Percentiles rank a stretch among this genome's conserved stretches.
phyloP scores from a whole-genome alignment of 352 stramenopile species.

The Phytophthora chlamydospora region DNA sequence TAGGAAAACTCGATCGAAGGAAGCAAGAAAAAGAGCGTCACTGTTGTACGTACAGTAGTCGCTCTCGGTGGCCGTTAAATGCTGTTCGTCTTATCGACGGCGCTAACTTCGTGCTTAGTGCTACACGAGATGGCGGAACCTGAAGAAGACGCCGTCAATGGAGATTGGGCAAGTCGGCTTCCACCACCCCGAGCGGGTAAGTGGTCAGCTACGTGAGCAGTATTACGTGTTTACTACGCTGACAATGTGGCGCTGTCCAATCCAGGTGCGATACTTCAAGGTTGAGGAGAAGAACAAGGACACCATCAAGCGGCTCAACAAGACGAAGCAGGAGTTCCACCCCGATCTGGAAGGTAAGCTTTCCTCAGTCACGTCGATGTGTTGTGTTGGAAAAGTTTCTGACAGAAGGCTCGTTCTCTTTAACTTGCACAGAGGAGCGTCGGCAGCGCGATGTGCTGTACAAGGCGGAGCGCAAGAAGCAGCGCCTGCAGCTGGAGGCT shows the following conservation, averaged over 20 bases:
- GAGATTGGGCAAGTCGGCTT: constrained; percentile 92
- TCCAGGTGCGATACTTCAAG: constrained; percentile 68
- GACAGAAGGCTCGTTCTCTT: constrained; percentile 44
- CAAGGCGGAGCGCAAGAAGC: constrained; percentile 75
- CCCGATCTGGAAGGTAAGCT: constrained; percentile 76
- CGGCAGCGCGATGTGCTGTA: constrained; percentile 71
- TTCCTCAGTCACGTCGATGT: neutral
- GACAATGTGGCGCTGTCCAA: neutral
- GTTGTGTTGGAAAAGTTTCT: constrained; percentile 13
- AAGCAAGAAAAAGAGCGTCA: constrained; percentile 91
- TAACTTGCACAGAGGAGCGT: constrained; percentile 52
- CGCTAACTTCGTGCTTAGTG: constrained; percentile 47
- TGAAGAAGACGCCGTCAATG: constrained; percentile 92
- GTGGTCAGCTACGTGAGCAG: neutral
- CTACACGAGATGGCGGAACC: constrained; percentile 94
- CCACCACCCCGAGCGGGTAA: constrained; percentile 69
- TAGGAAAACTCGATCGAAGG: constrained; percentile 95
- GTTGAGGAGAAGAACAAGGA: constrained; percentile 88
- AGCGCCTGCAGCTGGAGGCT: constrained; percentile 58
- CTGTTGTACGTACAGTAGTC: constrained; percentile 55
- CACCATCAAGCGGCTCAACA: constrained; percentile 89
- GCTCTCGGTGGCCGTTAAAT: neutral
- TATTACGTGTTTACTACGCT: neutral
- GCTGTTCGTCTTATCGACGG: neutral
- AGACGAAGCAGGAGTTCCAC: constrained; percentile 80